Conservation (phyloP, 208 protist genomes). For the Leishmania guyanensis region DNA sequence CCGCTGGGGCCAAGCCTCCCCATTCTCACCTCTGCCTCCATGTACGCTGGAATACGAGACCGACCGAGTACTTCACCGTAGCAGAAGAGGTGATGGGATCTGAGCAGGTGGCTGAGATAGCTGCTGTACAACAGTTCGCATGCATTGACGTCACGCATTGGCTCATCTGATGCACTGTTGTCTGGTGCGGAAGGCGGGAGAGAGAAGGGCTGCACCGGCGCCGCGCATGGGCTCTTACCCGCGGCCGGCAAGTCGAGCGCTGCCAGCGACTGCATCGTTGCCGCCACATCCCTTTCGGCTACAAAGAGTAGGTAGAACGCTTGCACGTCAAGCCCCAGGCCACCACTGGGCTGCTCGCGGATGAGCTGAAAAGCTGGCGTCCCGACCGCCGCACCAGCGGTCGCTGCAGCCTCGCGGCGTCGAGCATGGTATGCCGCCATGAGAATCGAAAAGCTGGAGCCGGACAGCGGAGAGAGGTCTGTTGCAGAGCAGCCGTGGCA, state of each 20-base stretch:
- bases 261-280: not conserved
- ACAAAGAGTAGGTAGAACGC: constrained; percentile 20
- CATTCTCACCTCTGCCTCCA: constrained; percentile 2
- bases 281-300: not conserved
- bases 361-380: constrained; percentile 9
- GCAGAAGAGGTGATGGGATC: constrained; percentile 24
- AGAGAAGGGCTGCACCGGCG: not conserved
- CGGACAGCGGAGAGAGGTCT: constrained; percentile 45
- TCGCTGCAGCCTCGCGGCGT: not conserved
- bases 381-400: not conserved
- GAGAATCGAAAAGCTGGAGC: constrained; percentile 42
- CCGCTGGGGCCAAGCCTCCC: not conserved
- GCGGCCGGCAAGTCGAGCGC: not conserved
- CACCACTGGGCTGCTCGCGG: constrained; percentile 4
- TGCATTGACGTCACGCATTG: not conserved
- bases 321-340: constrained; percentile 23
- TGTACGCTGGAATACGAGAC: constrained; percentile 23
- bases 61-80: constrained; percentile 21
- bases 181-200: not conserved
- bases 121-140: not conserved
- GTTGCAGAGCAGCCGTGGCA: constrained; percentile 54
- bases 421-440: constrained; percentile 54
- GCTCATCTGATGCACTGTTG: not conserved
- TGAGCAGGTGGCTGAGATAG: constrained; percentile 22
- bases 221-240: not conserved